Conservation (phyloP, 2,329 filamentous ascomycete species). For the Talaromyces sp. region DNA sequence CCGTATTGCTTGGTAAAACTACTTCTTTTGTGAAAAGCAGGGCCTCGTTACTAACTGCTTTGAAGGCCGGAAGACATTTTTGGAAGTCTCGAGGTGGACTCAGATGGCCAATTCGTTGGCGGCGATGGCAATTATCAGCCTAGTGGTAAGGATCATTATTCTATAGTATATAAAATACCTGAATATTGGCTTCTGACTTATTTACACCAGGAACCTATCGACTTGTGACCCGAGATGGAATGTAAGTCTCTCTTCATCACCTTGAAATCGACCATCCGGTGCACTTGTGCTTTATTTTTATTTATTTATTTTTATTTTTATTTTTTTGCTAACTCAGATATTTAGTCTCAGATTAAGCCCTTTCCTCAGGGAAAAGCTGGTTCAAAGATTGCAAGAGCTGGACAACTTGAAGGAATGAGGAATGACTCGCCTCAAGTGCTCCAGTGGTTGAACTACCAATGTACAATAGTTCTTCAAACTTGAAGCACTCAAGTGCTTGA, state of each 20-base stretch:
- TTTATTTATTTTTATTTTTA: no score
- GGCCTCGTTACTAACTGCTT: conserved; percentile 12
- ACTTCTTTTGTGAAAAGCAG: neutral
- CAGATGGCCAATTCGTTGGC: conserved; percentile 59
- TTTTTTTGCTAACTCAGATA: conserved; percentile 24
- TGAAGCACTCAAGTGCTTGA: no score
- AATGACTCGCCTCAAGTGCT: conserved; percentile 15
- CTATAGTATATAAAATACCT: no score
- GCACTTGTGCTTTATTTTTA: no score
- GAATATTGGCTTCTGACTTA: neutral
- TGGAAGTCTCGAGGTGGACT: conserved; percentile 65
- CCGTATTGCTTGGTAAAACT: conserved; percentile 58
- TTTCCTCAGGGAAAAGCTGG: conserved; percentile 54
- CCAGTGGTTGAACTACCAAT: no score
- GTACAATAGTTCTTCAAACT: conserved; percentile 5
- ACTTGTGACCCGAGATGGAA: conserved; percentile 61
- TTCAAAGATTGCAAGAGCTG: conserved; percentile 49
- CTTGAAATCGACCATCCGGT: neutral
- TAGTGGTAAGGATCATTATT: conserved; percentile 48
- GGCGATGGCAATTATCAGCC: conserved; percentile 61
- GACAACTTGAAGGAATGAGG: no score
- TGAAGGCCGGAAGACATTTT: conserved; percentile 65
- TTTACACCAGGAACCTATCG: conserved; percentile 56
- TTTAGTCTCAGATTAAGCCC: conserved; percentile 50
- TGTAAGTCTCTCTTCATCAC: conserved; percentile 46